Evolutionary conservation across 768 basidiomycete genomes (phyloP).

Genomic region (Amanita exitialis): DNA sequence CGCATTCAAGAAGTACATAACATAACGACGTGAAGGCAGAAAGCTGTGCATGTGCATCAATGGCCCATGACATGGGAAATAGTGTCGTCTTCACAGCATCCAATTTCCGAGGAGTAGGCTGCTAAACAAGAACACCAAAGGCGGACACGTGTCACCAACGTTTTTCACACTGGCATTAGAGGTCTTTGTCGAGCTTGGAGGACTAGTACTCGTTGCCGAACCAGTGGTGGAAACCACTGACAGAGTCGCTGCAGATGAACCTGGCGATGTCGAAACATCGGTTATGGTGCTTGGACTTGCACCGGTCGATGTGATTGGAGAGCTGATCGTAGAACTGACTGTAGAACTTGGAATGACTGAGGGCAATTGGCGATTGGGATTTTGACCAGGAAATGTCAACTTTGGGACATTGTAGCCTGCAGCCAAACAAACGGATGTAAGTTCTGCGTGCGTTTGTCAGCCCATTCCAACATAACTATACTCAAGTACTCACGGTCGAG

Average conservation of each 20-base stretch:
- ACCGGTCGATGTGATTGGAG: not conserved
- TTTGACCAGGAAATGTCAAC: constrained; percentile 20
- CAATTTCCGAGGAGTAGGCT: not conserved
- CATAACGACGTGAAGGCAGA: not conserved
- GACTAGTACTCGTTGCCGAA: not conserved
- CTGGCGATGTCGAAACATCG: not conserved
- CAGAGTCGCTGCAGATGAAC: too few species aligned
- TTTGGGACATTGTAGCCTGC: constrained; percentile 11
- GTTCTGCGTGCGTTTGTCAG: not conserved
- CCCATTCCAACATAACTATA: not conserved
- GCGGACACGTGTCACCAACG: not conserved
- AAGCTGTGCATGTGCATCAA: not conserved
- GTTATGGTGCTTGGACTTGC: not conserved
- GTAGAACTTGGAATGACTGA: constrained; percentile 6
- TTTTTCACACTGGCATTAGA: not conserved
- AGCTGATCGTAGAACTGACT: not conserved
- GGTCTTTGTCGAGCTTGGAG: not conserved
- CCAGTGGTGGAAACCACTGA: not conserved
- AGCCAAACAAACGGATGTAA: not conserved
- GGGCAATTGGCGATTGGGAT: constrained; percentile 15
- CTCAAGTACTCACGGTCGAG: not conserved
- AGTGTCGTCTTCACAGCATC: not conserved
- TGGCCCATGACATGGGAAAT: too few species aligned
- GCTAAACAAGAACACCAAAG: not conserved
- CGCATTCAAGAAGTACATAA: not conserved